A percentile compares a stretch with the other conserved stretches of the same genome.
Evolutionary conservation across 345 rosid genomes (phyloP).

Genomic region (Eucalyptus marginata): DNA sequence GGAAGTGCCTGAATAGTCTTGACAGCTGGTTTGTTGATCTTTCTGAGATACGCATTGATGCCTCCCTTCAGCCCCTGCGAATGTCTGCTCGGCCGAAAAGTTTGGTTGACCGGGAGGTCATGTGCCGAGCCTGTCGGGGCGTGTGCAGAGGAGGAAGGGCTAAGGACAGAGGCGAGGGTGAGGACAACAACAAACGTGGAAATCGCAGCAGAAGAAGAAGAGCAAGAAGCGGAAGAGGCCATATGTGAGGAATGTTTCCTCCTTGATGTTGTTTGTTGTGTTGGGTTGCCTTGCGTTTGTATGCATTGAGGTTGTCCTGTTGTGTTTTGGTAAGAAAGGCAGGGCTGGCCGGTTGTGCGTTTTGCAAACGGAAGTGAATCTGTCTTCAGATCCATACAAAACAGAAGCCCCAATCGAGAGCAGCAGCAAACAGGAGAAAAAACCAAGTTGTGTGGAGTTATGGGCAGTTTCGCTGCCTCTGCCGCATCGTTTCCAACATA

Average conservation of each 20-base stretch:
- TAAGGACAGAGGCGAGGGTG: constrained; percentile 9
- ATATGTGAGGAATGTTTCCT: constrained; percentile 37
- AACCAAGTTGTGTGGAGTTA: not conserved
- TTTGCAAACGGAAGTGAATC: constrained; percentile 25
- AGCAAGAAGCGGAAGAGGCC: constrained; percentile 9
- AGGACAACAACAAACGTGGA: constrained; percentile 35
- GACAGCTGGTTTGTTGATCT: constrained; percentile 83
- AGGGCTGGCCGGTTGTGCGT: not conserved
- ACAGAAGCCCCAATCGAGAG: constrained; percentile 4
- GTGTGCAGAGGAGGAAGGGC: not conserved
- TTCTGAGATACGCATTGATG: constrained; percentile 43
- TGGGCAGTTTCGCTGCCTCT: not conserved
- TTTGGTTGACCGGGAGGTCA: constrained; percentile 24
- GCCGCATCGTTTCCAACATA: constrained; percentile 19
- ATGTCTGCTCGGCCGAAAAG: constrained; percentile 37
- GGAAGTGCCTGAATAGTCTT: constrained; percentile 72
- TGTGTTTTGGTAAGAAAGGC: not conserved
- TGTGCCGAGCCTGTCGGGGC: constrained; percentile 26
- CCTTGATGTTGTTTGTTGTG: constrained; percentile 16
- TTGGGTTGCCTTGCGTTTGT: constrained; percentile 12
- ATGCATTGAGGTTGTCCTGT: constrained; percentile 46
- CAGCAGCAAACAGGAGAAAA: not conserved
- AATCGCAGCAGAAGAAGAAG: constrained; percentile 6
- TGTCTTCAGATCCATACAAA: constrained; percentile 31
- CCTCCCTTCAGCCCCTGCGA: constrained; percentile 31